Conservation (phyloP, 768 basidiomycete genomes). For the Antrodiella citrinella region DNA sequence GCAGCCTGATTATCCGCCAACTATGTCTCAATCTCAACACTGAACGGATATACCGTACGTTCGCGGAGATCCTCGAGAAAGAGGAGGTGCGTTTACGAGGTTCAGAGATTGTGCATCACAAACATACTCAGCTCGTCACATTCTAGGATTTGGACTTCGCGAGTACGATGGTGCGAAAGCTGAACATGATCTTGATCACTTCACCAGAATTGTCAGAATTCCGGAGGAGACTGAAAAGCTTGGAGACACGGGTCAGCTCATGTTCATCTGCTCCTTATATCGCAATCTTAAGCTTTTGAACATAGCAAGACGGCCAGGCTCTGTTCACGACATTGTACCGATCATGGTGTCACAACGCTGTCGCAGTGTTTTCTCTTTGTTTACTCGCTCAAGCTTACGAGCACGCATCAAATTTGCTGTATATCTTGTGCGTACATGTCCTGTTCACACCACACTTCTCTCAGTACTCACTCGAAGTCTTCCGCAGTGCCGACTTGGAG, state of each 20-base stretch:
- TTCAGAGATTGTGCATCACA: background rate
- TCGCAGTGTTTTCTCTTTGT: slow-evolving; percentile 93
- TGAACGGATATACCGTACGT: slow-evolving; percentile 90
- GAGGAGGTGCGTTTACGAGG: slow-evolving; percentile 69
- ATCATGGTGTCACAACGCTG: slow-evolving; percentile 98
- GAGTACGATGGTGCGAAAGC: slow-evolving; percentile 93
- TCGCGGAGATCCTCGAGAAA: slow-evolving; percentile 96
- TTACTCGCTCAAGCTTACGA: slow-evolving; percentile 97
- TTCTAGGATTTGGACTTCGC: slow-evolving; percentile 92
- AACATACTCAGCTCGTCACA: background rate
- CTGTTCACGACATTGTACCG: slow-evolving; percentile 90
- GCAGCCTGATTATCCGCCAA: slow-evolving; percentile 93
- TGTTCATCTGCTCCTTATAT: background rate
- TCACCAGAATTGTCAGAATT: slow-evolving; percentile 95
- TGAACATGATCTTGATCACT: slow-evolving; percentile 94
- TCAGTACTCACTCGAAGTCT: too few species aligned
- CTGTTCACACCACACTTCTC: slow-evolving; percentile 11
- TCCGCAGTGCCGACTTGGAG: slow-evolving; percentile 93
- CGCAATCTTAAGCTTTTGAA: background rate
- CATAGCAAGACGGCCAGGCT: slow-evolving; percentile 89
- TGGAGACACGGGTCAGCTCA: slow-evolving; percentile 82
- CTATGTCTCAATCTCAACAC: slow-evolving; percentile 91
- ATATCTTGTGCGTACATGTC: slow-evolving; percentile 95
- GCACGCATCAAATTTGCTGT: slow-evolving; percentile 91
- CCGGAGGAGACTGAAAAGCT: slow-evolving; percentile 81